Base-by-base conservation (phyloP, 148 eudicot genomes). In the Linanthus parryae region DNA sequence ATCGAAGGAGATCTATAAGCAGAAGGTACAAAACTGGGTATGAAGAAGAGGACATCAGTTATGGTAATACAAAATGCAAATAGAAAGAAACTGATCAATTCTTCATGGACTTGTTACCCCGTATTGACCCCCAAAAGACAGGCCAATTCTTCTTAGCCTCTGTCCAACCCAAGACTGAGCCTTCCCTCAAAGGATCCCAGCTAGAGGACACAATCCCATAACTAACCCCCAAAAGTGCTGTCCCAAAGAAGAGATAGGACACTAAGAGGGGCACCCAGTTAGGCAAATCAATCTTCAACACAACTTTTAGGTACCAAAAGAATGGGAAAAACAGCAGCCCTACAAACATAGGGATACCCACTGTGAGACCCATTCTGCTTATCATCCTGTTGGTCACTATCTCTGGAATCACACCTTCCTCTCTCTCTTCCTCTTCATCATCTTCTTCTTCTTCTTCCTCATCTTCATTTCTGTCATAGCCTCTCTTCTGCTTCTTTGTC, bases 161-260 rank as follows among this genome's bases (percentile, higher is more conserved):
- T 1, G 61, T 70, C 88, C 88, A 82, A 29, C 98, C 98, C 71
- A 78, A 63, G 7, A 79, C 42, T 23, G 98, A 92, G n/a, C 98
- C 98, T 64, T 92, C 94, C 68, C 98, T 87, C 67, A 81, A 23
- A 5, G 99, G 99, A 52, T 92, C 99, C 99, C 99, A 92, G 58
- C 99, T 92, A 15, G 94, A 63, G 22, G 99, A 87, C 59, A 92
- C 99, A 62, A 92, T 92, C 65, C 94, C 99, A 72, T 92, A 92
- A 63, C 88, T 92, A 3, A 92, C 81, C 48, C 98, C 98, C 54
- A 75, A 40, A 22, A 91, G 85, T 24, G 98, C 96, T 8, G 85
- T 64, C 51, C 98, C 98, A 61, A 87, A 92, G 74, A 92, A 92
- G 66, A 79, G 7, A 31, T 86, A 92, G 0, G 98, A 92, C 57